Conservation (phyloP, 495 filamentous ascomycete genomes). For the Polyplosphaeria fusca region DNA sequence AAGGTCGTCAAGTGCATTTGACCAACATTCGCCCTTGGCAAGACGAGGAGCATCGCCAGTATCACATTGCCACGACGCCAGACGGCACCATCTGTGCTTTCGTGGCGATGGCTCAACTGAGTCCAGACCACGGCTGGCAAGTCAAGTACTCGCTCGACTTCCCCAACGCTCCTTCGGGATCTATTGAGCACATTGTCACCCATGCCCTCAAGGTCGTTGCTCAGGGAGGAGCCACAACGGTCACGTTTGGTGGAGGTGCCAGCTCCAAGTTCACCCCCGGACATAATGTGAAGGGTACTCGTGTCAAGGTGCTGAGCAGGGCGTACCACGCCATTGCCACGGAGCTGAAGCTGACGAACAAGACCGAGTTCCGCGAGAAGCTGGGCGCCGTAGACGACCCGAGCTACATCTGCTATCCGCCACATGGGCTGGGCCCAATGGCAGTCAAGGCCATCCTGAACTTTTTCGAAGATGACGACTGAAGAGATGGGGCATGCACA, state of each 20-base stretch:
- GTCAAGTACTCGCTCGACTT: constrained; percentile 88
- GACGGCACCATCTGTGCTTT: constrained; percentile 67
- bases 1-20: constrained; percentile 79
- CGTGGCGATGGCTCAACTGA: constrained; percentile 69
- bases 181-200: constrained; percentile 75
- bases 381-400: constrained; percentile 73
- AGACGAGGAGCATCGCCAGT: constrained; percentile 72
- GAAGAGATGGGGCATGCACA: not conserved
- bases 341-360: constrained; percentile 72
- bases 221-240: constrained; percentile 57
- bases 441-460: constrained; percentile 73
- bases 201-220: constrained; percentile 69
- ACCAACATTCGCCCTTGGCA: constrained; percentile 81
- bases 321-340: constrained; percentile 74
- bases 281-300: constrained; percentile 69
- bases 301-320: constrained; percentile 68
- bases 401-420: constrained; percentile 78
- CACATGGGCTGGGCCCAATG: constrained; percentile 71
- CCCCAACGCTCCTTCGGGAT: constrained; percentile 70
- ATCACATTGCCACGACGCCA: constrained; percentile 69
- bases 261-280: constrained; percentile 64
- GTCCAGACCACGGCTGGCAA: constrained; percentile 75
- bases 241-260: constrained; percentile 80
- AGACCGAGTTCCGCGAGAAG: constrained; percentile 85
- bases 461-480: constrained; percentile 71